Conservation (phyloP, 1,284 basidiomycete genomes). For the Cryptococcus jaspeensis region DNA sequence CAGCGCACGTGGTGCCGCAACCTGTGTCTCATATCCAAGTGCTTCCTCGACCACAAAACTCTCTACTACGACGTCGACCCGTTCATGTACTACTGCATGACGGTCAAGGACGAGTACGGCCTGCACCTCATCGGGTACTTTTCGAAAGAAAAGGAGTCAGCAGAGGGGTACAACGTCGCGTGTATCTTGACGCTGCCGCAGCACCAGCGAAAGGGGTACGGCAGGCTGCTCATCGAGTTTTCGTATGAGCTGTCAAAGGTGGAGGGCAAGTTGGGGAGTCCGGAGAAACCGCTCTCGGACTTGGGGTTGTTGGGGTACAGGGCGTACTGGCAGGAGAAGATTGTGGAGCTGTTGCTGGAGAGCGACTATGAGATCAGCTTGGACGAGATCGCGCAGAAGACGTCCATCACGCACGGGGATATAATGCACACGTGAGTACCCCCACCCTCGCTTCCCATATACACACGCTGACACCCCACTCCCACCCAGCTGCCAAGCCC, state of each 20-base stretch:
- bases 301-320: conserved; percentile 90
- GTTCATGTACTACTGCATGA: conserved; percentile 99
- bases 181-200: conserved; percentile 98
- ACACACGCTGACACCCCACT: conserved; percentile 8
- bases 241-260: conserved; percentile 97
- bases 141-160: conserved; percentile 98
- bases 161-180: conserved; percentile 97
- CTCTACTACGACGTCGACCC: conserved; percentile 99
- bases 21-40: conserved; percentile 92
- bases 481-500: conserved; percentile 72
- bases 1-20: conserved; percentile 98
- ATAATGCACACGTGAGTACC: conserved; percentile 91
- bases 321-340: conserved; percentile 96
- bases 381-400: conserved; percentile 96
- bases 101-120: conserved; percentile 82
- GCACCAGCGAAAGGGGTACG: conserved; percentile 94
- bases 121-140: conserved; percentile 98
- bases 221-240: conserved; percentile 95
- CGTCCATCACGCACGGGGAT: conserved; percentile 93
- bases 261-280: conserved; percentile 91
- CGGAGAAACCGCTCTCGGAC: conserved; percentile 96
- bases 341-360: conserved; percentile 83
- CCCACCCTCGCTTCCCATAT: neutral
- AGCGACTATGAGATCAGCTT: conserved; percentile 75
- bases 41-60: conserved; percentile 99